Conservation (phyloP, 345 rosid genomes). For the Excoecaria agallocha region DNA sequence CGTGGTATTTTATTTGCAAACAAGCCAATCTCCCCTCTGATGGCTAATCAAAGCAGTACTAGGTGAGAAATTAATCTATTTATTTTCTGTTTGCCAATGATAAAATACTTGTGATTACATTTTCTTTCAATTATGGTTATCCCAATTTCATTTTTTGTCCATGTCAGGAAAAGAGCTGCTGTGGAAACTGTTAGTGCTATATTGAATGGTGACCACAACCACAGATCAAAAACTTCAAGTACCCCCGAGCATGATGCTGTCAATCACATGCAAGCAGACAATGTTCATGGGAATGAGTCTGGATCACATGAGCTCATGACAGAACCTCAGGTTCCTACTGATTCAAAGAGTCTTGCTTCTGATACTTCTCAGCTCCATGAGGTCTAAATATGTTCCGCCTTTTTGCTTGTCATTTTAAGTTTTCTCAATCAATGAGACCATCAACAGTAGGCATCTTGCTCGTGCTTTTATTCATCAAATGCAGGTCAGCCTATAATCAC, state of each 20-base stretch:
- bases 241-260: constrained; percentile 25
- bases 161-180: constrained; percentile 50
- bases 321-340: constrained; percentile 35
- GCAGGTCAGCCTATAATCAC: not conserved
- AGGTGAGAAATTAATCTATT: constrained; percentile 39
- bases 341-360: constrained; percentile 26
- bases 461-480: not conserved
- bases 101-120: not conserved
- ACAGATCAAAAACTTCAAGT: constrained; percentile 35
- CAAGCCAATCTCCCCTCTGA: constrained; percentile 43
- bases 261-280: constrained; percentile 31
- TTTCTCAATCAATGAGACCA: not conserved
- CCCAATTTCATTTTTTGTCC: constrained; percentile 5
- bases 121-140: constrained; percentile 11
- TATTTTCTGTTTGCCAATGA: constrained; percentile 2
- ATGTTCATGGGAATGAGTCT: constrained; percentile 29
- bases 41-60: constrained; percentile 35
- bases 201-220: constrained; percentile 48
- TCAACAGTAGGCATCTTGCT: not conserved
- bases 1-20: constrained; percentile 78
- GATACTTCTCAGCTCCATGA: constrained; percentile 24
- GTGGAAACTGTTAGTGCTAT: constrained; percentile 32
- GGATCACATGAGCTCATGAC: constrained; percentile 23
- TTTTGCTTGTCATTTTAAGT: not conserved
- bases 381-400: constrained; percentile 26